Percentiles rank a stretch among this genome's conserved stretches.
Evolutionary conservation across 345 rosid genomes (phyloP).

Genomic region (Salix caprea): DNA sequence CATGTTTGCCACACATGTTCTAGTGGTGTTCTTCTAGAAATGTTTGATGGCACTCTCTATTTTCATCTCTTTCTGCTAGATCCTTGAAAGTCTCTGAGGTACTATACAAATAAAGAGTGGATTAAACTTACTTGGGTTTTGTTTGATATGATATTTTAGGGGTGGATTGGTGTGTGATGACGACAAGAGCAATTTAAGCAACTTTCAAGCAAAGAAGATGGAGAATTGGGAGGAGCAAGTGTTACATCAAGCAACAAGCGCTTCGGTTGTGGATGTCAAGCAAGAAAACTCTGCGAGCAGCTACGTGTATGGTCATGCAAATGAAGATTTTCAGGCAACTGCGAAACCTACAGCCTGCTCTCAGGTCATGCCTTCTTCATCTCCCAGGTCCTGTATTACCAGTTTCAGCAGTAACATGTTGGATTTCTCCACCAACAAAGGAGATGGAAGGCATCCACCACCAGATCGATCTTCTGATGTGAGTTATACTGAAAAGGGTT

Average conservation of each 20-base stretch:
- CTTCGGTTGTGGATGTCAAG: constrained; percentile 42
- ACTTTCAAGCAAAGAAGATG: constrained; percentile 50
- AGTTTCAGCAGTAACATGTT: constrained; percentile 57
- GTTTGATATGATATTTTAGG: constrained; percentile 26
- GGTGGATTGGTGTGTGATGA: constrained; percentile 68
- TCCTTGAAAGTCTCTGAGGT: neutral
- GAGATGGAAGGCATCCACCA: constrained; percentile 55
- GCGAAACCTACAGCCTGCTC: constrained; percentile 40
- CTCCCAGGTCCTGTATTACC: constrained; percentile 64
- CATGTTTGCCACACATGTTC: neutral
- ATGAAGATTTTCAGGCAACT: constrained; percentile 31
- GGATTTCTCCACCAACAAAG: constrained; percentile 58
- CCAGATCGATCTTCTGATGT: constrained; percentile 83
- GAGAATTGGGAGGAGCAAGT: constrained; percentile 70
- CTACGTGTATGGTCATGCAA: constrained; percentile 43
- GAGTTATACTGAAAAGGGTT: neutral
- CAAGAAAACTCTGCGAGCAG: constrained; percentile 55
- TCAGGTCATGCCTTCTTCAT: constrained; percentile 48
- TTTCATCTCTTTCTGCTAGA: neutral
- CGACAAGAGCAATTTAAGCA: constrained; percentile 40
- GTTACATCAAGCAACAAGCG: constrained; percentile 44
- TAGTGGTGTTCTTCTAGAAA: neutral
- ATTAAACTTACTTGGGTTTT: constrained; percentile 3
- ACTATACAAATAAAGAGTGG: neutral
- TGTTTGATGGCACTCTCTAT: neutral